Base-by-base conservation (phyloP, 495 filamentous ascomycete species). In the Apodospora peruviana region DNA sequence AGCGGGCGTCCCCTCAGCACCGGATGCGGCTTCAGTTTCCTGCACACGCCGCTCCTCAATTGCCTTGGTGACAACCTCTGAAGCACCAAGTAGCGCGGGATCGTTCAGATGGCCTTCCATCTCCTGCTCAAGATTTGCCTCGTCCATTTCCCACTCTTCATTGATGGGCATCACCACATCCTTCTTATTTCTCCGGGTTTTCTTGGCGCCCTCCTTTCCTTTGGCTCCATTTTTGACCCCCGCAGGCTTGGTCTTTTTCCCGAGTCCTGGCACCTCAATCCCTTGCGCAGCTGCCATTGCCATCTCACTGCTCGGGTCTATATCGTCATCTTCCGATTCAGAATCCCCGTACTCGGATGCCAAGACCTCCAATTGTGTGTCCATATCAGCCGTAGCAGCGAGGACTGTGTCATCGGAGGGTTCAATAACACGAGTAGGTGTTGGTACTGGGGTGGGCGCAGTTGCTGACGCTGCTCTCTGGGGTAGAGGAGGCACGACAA, bases 51-150 rank as follows among this genome's bases (percentile, higher is more conserved):
- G 58, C 29, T 52, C 47, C 34, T 51, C 58, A 32, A 54, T 61
- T 29, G 50, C 64, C 44, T 62, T 62, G 19, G 62, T 61, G 59
- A 59, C 53, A 18, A 38, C 45, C 9, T 58, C 56, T 20, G 76
- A 68, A 0, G 66, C 67, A 25, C 67, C 65, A 19, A 77, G 67
- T 11, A 71, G 58, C 16, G 65, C 65, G 10, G 73, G 70, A 37
- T 80, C 71, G 16, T 66, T 56, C 8, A 74, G 53, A 32, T 72
- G 73, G 10, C 61, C 62, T 1, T 78, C 75, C 58, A 83, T 76
- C 49, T 81, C 72, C 17, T 61, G 45, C 32, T 77, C 73, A 0
- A 82, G 57, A 9, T 63, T 64, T 5, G 60, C 59, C 50, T 81
- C 76, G 27, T 72, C 72, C 25, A 57, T 53, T 50, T 71, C 66